These are phyloP conservation scores for Wickerhamomyces xylosicus DNA, from an alignment of 805 yeast species.

Conservation along the genomic window DNA sequence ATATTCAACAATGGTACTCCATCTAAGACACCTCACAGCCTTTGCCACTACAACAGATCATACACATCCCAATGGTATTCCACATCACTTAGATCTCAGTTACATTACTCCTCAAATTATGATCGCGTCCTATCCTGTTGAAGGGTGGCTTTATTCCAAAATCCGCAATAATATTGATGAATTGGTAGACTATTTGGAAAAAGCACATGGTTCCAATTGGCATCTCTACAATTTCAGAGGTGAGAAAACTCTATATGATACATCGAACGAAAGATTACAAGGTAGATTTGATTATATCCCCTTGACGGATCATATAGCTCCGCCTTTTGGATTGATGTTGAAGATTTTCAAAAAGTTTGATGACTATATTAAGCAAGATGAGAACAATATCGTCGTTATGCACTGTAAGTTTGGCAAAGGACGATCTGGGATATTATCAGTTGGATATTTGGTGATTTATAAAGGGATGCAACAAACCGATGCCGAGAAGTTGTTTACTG, in stretches of 20 bases:
- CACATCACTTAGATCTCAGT: slow-evolving; percentile 45
- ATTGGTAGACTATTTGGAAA: slow-evolving; percentile 36
- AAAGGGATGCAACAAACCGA: slow-evolving; percentile 27
- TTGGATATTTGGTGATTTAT: slow-evolving; percentile 57
- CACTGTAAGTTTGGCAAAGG: slow-evolving; percentile 95
- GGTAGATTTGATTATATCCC: slow-evolving; percentile 26
- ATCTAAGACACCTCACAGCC: slow-evolving; percentile 4
- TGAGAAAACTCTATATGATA: slow-evolving; percentile 35
- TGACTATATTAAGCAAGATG: slow-evolving; percentile 24
- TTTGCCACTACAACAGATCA: slow-evolving; percentile 10
- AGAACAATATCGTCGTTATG: slow-evolving; percentile 47
- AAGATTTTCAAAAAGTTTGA: slow-evolving; percentile 34
- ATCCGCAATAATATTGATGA: slow-evolving; percentile 45
- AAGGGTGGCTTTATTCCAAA: slow-evolving; percentile 27
- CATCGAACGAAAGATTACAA: slow-evolving; percentile 1
- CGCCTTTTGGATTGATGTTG: slow-evolving; percentile 46
- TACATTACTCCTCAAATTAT: slow-evolving; percentile 55
- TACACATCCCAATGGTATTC: slow-evolving; percentile 18
- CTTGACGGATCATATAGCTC: slow-evolving; percentile 71
- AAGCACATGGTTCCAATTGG: slow-evolving; percentile 50
- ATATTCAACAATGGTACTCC: background rate
- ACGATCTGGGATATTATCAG: slow-evolving; percentile 68
- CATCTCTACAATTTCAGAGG: slow-evolving; percentile 61
- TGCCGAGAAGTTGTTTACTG: slow-evolving; percentile 45
- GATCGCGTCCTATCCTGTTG: slow-evolving; percentile 71